Evolutionary conservation across 495 filamentous ascomycete genomes (phyloP), one percentile per base, ranked within the genome.

Genomic region (Friedmanniomyces simplex): DNA sequence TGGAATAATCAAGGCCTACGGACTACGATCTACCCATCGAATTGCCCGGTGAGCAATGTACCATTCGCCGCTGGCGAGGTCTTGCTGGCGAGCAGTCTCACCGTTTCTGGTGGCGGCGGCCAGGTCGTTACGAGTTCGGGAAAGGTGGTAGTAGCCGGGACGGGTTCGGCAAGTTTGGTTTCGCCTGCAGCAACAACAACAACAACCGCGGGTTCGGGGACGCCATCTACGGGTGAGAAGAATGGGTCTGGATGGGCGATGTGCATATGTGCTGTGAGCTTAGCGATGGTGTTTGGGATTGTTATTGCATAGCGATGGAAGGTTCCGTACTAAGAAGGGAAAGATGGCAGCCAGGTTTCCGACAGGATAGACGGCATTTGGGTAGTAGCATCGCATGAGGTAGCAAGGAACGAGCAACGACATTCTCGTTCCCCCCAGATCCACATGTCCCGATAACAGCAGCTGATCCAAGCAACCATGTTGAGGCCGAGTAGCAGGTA

Each of bases 1-100:
- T 77, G 72, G 57, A 68, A 77, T 54, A 57, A 69, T 37, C 62
- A 64, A 32, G 75, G 75, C 39, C 75, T 76, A 51, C 62, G 70
- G 13, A 71, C 74, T 50, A 75, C 74, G 3, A 49, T 45, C 24
- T 51, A 43, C 37, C 58, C 58, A 1, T 52, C 52, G 0, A 52
- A 46, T 37, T 56, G 58, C 39, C 22, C 16, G n/a, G 30, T 54
- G 10, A 51, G 18, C 36, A 52, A 45, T 45, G 5, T 26, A 4
- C 52, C 58, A 3, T 52, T 55, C 16, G 51, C 51, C 12, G 43
- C 30, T 3, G 56, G 48, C 30, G 32, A 45, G 41, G 37, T 46
- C 5, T n/a, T 59, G 25, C 5, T 13, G n/a, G 30, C 30, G 10
- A 52, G 21, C 16, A 10, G 4, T 2, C 11, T 22, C 16, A 26